Base-by-base conservation (phyloP, 2,329 filamentous ascomycete genomes). In the Chaetoscypha palmicola region DNA sequence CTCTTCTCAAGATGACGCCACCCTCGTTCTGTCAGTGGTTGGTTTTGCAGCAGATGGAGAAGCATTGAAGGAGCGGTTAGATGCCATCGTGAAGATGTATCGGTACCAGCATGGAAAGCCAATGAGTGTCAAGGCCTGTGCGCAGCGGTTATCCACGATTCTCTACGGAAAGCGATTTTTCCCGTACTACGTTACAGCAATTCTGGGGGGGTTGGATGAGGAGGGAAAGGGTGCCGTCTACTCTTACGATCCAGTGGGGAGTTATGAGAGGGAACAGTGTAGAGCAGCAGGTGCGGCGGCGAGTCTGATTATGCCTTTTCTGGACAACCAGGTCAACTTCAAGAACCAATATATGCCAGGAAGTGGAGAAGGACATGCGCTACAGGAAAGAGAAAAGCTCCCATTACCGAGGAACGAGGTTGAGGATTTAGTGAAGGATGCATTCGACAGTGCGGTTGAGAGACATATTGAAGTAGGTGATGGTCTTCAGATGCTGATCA, bases 271-370 rank as follows among this genome's bases (percentile, higher is more conserved):
- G 54, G 92, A 98, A 70, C 87, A 94, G 70, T 96, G 90, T 71
- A 81, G 91, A 54, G 90, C 92, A 26, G 92, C 87, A 32, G 92
- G 92, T 58, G 90, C 92, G 11, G 90, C 90, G 16, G 84, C 88
- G 42, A 92, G 86, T 61, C 71, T 98, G 66, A 98, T 98, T 68
- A 98, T 96, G 86, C 92, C 92, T 1, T 98, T 98, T 75, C 70
- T 98, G 62, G 92, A 98, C 68, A 98, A 98, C 67, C 94, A 98
- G 70, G 92, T 98, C 72, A 97, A 97, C 72, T 91, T 91, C 75
- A 98, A 96, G 78, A 98, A 98, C 66, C 91, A 96, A 72, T 94
- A 95, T 64, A 75, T 92, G 44, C 89, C 91, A 9, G 86, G 83
- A 36, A 91, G 86, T 58, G 89, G 88, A 45, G 76, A 78, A 48